These are phyloP conservation scores for Acorus calamus DNA, from an alignment of 106 monocot species.

Conservation along the genomic window DNA sequence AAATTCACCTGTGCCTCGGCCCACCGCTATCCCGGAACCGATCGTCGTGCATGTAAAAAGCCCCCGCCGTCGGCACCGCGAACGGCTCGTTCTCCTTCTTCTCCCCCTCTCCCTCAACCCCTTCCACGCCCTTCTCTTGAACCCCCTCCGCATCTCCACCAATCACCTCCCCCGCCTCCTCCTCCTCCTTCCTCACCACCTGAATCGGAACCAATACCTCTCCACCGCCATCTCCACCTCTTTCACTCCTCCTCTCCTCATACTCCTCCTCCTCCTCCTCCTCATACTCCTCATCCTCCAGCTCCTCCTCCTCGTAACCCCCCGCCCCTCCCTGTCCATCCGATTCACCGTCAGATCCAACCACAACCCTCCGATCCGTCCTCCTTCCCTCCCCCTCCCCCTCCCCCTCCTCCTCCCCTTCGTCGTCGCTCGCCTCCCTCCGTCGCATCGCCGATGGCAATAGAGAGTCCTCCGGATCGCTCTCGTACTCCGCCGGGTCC, in stretches of 20 bases:
- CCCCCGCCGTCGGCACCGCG: slow-evolving; percentile 66
- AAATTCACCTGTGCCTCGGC: slow-evolving; percentile 32
- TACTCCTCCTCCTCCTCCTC: slow-evolving; percentile 1
- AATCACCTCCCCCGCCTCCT: background rate
- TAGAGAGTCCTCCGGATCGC: slow-evolving; percentile 75
- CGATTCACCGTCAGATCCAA: slow-evolving; percentile 52
- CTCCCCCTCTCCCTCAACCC: slow-evolving; percentile 15
- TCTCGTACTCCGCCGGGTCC: slow-evolving; percentile 57
- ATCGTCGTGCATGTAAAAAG: slow-evolving; percentile 96
- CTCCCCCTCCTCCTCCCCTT: slow-evolving; percentile 24
- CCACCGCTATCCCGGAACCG: slow-evolving; percentile 57
- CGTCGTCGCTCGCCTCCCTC: slow-evolving; percentile 79
- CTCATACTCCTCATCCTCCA: too few relatives aligned
- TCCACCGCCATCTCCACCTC: background rate
- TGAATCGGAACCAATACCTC: background rate
- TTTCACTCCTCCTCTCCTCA: slow-evolving; percentile 2
- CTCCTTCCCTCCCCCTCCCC: slow-evolving; percentile 1
- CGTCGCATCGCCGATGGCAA: slow-evolving; percentile 55
- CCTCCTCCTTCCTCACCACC: background rate
- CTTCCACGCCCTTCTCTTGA: background rate
- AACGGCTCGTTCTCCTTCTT: slow-evolving; percentile 78
- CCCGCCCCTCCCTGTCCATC: slow-evolving; percentile 52
- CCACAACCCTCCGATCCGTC: slow-evolving; percentile 10
- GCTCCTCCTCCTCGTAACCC: slow-evolving; percentile 57
- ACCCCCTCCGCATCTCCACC: background rate